Conservation (phyloP, 2,329 filamentous ascomycete genomes). For the Colletotrichum tropicale region DNA sequence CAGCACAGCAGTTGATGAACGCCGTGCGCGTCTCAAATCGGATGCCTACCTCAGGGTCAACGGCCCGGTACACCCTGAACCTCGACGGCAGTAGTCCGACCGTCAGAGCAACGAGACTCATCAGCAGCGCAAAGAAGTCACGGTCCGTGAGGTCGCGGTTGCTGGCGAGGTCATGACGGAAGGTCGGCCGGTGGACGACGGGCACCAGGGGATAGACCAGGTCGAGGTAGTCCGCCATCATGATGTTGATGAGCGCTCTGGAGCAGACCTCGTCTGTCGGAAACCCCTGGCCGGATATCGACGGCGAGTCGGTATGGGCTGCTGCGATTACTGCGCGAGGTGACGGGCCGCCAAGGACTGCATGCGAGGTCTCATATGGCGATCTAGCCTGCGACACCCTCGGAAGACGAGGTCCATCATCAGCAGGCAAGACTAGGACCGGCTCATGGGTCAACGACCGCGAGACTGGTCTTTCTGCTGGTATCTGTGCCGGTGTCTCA, state of each 20-base stretch:
- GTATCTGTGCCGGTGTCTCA: neutral
- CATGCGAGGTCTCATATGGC: neutral
- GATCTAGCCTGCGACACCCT: neutral
- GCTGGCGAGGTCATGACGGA: slow-evolving; percentile 24
- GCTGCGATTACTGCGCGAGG: neutral
- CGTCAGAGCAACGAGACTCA: slow-evolving; percentile 27
- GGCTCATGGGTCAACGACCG: neutral
- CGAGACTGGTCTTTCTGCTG: neutral
- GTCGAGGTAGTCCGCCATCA: slow-evolving; percentile 29
- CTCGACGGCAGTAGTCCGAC: slow-evolving; percentile 29
- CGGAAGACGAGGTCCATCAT: neutral
- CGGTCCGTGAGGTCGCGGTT: slow-evolving; percentile 26
- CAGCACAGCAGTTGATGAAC: slow-evolving; percentile 29
- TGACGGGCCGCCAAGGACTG: neutral
- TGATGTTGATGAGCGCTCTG: slow-evolving; percentile 22
- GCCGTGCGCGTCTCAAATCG: slow-evolving; percentile 27
- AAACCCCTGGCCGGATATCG: neutral
- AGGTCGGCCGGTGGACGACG: slow-evolving; percentile 27
- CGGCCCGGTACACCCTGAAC: slow-evolving; percentile 26
- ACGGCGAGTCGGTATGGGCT: neutral
- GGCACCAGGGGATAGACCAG: slow-evolving; percentile 29
- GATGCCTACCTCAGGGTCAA: slow-evolving; percentile 20
- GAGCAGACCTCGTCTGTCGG: slow-evolving; percentile 30
- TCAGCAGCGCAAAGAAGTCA: slow-evolving; percentile 27
- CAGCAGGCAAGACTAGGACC: neutral